phyloP scores from a whole-genome alignment of 2,329 filamentous ascomycete species.

The Penicillium corylophilum region DNA sequence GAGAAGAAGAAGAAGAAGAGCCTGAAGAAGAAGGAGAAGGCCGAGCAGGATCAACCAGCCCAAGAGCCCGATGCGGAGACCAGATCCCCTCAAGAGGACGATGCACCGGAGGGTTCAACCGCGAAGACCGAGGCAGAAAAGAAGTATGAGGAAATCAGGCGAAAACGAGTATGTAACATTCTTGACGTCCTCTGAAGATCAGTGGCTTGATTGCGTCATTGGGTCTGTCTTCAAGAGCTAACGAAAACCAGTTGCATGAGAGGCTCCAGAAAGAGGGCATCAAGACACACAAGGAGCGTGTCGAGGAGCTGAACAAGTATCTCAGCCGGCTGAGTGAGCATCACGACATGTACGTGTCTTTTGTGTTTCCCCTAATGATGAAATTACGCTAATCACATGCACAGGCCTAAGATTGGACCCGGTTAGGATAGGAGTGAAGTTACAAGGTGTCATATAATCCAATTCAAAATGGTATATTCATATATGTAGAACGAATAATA shows the following conservation, averaged over 20 bases:
- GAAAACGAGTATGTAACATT: conserved; percentile 66
- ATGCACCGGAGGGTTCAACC: conserved; percentile 16
- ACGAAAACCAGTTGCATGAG: conserved; percentile 67
- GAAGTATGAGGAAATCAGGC: conserved; percentile 74
- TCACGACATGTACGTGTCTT: conserved; percentile 75
- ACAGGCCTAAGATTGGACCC: conserved; percentile 43
- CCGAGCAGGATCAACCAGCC: conserved; percentile 13
- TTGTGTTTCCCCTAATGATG: not conserved
- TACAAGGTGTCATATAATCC: conserved; percentile 3
- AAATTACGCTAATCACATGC: conserved; percentile 12
- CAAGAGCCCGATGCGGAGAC: conserved; percentile 19
- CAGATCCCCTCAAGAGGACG: not conserved
- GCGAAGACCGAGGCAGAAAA: conserved; percentile 82
- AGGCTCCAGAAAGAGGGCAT: conserved; percentile 78
- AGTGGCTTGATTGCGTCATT: not conserved
- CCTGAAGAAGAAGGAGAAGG: conserved; percentile 32
- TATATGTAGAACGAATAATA: conserved; percentile 5
- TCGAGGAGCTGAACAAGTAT: conserved; percentile 94
- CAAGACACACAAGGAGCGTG: conserved; percentile 95
- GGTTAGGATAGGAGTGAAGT: conserved; percentile 31
- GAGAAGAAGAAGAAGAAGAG: conserved; percentile 54
- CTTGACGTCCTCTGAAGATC: not conserved
- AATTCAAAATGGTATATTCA: conserved; percentile 7
- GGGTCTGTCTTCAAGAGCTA: not conserved
- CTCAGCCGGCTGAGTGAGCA: conserved; percentile 90